phyloP scores from a whole-genome alignment of 208 protist genomes.

The Trypanosoma cruzi region DNA sequence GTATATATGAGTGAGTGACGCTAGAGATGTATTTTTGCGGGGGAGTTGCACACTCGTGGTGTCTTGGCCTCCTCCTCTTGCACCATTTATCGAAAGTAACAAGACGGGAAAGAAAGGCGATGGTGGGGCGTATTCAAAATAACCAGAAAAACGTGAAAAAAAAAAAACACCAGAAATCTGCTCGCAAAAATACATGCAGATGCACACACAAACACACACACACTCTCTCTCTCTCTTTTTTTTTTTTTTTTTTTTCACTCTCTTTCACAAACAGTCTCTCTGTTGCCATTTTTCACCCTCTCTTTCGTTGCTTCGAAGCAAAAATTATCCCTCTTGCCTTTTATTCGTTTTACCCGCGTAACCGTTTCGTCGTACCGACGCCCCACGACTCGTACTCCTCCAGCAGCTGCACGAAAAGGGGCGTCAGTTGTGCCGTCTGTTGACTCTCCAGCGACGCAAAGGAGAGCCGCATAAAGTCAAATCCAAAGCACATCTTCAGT shows the following conservation, averaged over 20 bases:
- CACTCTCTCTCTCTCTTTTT: neutral
- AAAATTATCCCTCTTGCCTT: neutral
- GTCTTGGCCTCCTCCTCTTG: neutral
- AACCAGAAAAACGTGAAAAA: neutral
- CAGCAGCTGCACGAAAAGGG: conserved; percentile 65
- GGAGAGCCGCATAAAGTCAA: conserved; percentile 87
- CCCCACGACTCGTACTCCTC: conserved; percentile 91
- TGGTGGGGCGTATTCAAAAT: neutral
- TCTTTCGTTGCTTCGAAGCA: neutral
- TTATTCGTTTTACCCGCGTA: conserved; percentile 29
- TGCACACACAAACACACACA: neutral
- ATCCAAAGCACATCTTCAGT: conserved; percentile 77
- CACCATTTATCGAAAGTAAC: neutral
- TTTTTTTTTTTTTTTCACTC: neutral
- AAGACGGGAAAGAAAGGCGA: neutral
- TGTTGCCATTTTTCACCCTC: neutral
- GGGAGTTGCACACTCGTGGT: neutral
- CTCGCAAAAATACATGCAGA: neutral
- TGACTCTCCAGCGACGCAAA: conserved; percentile 52
- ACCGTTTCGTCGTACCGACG: conserved; percentile 67
- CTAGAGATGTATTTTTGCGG: neutral
- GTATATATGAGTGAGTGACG: neutral
- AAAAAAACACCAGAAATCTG: neutral
- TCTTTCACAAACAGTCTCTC: neutral
- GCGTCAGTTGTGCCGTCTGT: conserved; percentile 38